Conservation (phyloP, 768 basidiomycete species). For the Suillus lakei region DNA sequence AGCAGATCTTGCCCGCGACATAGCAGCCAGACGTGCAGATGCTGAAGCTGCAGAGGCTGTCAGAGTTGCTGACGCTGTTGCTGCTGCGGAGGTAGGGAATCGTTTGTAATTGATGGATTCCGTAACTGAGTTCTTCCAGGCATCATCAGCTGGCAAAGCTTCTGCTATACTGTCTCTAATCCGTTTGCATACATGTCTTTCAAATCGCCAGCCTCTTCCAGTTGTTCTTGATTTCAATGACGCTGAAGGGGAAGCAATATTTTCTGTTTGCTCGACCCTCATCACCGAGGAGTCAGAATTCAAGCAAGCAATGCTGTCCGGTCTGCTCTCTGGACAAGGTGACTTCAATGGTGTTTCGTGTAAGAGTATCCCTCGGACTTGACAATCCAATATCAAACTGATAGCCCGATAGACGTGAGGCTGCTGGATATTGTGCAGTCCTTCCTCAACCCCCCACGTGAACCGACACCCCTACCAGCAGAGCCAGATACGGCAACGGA, state of each 20-base stretch:
- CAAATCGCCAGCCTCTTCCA: slow-evolving; percentile 47
- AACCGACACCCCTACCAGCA: slow-evolving; percentile 38
- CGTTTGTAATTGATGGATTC: not conserved
- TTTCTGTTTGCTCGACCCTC: slow-evolving; percentile 56
- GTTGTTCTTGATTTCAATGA: slow-evolving; percentile 50
- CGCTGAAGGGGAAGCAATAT: slow-evolving; percentile 58
- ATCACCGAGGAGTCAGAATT: slow-evolving; percentile 56
- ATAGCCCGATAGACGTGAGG: slow-evolving; percentile 55
- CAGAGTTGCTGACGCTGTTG: slow-evolving; percentile 58
- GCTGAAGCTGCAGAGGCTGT: slow-evolving; percentile 59
- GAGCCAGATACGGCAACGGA: slow-evolving; percentile 34
- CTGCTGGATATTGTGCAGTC: slow-evolving; percentile 60
- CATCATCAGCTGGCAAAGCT: slow-evolving; percentile 44
- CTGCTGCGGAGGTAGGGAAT: slow-evolving; percentile 58
- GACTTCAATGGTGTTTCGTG: slow-evolving; percentile 67
- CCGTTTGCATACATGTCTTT: slow-evolving; percentile 57
- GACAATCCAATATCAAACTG: slow-evolving; percentile 9
- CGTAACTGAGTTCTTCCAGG: slow-evolving; percentile 39
- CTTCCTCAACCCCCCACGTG: slow-evolving; percentile 53
- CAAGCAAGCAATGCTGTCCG: slow-evolving; percentile 56
- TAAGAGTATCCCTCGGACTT: slow-evolving; percentile 39
- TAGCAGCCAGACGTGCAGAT: slow-evolving; percentile 58
- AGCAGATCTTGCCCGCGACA: slow-evolving; percentile 61
- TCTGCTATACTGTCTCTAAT: slow-evolving; percentile 62
- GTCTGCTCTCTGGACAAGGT: slow-evolving; percentile 61